Evolutionary conservation across 2,329 filamentous ascomycete species (phyloP).

Genomic region (Diaporthe nobilis): DNA sequence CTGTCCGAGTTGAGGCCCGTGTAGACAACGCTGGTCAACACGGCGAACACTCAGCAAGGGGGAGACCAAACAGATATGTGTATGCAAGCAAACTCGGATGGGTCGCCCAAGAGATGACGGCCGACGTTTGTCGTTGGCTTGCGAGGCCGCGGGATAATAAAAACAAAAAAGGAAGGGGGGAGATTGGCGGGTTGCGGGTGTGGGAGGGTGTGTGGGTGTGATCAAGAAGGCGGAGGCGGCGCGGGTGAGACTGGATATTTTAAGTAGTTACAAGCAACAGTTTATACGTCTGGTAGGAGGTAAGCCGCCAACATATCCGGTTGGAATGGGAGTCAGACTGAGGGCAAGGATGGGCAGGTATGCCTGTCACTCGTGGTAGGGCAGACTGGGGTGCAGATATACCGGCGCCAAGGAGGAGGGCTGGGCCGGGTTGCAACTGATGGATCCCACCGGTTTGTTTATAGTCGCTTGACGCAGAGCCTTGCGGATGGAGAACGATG

Average conservation of each 20-base stretch:
- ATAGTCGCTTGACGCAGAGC: slow-evolving; percentile 22
- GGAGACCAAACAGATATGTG: neutral
- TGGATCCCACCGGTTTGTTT: slow-evolving; percentile 34
- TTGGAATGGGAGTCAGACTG: slow-evolving; percentile 23
- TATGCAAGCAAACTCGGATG: neutral
- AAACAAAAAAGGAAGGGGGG: neutral
- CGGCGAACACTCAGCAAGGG: neutral
- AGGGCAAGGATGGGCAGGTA: slow-evolving; percentile 14
- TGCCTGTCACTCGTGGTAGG: slow-evolving; percentile 20
- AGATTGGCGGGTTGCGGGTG: neutral
- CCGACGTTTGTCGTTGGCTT: neutral
- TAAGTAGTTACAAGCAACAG: slow-evolving; percentile 14
- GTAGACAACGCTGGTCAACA: neutral
- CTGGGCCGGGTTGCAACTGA: slow-evolving; percentile 24
- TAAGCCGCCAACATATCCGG: neutral
- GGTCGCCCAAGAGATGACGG: neutral
- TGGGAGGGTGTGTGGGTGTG: slow-evolving; percentile 19
- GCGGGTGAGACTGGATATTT: slow-evolving; percentile 35
- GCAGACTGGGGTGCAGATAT: slow-evolving; percentile 36
- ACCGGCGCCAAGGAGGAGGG: slow-evolving; percentile 25
- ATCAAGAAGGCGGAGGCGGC: slow-evolving; percentile 32
- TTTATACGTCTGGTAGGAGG: slow-evolving; percentile 11
- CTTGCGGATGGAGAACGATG: slow-evolving; percentile 4
- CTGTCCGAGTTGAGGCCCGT: slow-evolving; percentile 11
- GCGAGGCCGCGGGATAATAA: neutral